Evolutionary conservation across 2,329 filamentous ascomycete species (phyloP), one percentile per base, ranked within the genome.

Genomic region (Celoporthe dispersa): DNA sequence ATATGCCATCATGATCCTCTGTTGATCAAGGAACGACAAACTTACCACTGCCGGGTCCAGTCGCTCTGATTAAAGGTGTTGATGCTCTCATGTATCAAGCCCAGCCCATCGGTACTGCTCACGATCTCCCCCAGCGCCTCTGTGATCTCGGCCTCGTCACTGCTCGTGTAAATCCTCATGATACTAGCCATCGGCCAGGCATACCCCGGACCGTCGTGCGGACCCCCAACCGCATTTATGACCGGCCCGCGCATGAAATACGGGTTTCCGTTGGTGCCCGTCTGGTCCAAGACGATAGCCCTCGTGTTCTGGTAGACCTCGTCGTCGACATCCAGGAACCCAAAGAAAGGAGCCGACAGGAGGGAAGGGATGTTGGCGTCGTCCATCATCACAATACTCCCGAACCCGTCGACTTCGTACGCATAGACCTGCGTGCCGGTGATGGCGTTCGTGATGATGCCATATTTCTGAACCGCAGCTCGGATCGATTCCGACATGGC

Each of bases 101-200:
- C 94, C 11, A 93, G 83, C n/a, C 85, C 84, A 74, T 89, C 91
- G 2, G 91, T 93, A 71, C 90, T 89, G 73, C 90, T 88, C 70
- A 97, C 87, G 16, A 90, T 81, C 71, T 89, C 81, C 61, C 75
- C 84, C 66, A 97, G 81, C n/a, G 88, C 86, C n/a, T 81, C 79
- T 53, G 81, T 81, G 70, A 97, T 97, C 83, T 97, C 94, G 0
- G 84, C 84, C 66, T 95, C 92, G 69, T 93, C 86, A 61, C 93
- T 86, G 51, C 87, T 90, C 1, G 94, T 97, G 85, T 95, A 87
- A 44, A 92, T 91, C 77, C 92, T 90, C 70, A 94, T 89, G 63
- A 97, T 89, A 73, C 93, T 85, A 61, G 89, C 92, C 93, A 97
- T 97, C 1, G 94, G 94, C 94, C 94, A 97, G 22, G 92, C 93